Percentiles rank a stretch among this genome's conserved stretches.
Conservation (phyloP, 2,329 filamentous ascomycete species). For the Phyllachora maydis region DNA sequence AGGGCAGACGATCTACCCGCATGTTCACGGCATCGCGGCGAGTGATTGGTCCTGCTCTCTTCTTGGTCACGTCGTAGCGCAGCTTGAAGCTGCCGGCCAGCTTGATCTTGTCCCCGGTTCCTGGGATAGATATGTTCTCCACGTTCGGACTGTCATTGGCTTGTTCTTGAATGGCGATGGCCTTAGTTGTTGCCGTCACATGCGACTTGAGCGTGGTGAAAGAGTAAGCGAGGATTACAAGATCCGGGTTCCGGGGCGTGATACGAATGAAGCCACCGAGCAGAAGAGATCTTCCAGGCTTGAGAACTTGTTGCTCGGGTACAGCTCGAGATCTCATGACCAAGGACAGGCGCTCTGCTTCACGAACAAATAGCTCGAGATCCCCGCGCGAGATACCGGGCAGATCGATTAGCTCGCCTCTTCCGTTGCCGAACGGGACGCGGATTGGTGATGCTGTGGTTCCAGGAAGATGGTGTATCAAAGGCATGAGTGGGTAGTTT, state of each 20-base stretch:
- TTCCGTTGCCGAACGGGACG: constrained; percentile 68
- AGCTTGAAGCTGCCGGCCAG: constrained; percentile 60
- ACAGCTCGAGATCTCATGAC: constrained; percentile 62
- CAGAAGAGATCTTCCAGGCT: constrained; percentile 59
- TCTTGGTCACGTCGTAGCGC: constrained; percentile 64
- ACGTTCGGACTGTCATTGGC: constrained; percentile 33
- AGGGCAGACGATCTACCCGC: constrained; percentile 52
- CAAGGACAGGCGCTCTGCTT: constrained; percentile 42
- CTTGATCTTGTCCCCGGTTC: constrained; percentile 32
- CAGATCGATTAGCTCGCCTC: constrained; percentile 82
- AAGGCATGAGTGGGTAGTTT: constrained; percentile 64
- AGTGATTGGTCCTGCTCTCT: constrained; percentile 54
- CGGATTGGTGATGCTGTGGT: constrained; percentile 92
- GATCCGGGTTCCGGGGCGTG: constrained; percentile 46
- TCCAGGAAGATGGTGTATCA: constrained; percentile 72
- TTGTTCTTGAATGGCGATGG: constrained; percentile 49
- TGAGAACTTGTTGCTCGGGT: constrained; percentile 54
- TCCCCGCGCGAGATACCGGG: constrained; percentile 63
- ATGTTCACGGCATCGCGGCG: constrained; percentile 38
- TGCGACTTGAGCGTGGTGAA: constrained; percentile 68
- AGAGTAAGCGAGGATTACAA: constrained; percentile 59
- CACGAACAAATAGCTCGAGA: constrained; percentile 49
- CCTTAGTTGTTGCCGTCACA: constrained; percentile 62
- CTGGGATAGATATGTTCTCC: constrained; percentile 39
- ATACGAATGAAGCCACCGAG: constrained; percentile 76